These are phyloP conservation scores for Halophytophthora batemanensis DNA, from an alignment of 352 stramenopile genomes.

Conservation along the genomic window DNA sequence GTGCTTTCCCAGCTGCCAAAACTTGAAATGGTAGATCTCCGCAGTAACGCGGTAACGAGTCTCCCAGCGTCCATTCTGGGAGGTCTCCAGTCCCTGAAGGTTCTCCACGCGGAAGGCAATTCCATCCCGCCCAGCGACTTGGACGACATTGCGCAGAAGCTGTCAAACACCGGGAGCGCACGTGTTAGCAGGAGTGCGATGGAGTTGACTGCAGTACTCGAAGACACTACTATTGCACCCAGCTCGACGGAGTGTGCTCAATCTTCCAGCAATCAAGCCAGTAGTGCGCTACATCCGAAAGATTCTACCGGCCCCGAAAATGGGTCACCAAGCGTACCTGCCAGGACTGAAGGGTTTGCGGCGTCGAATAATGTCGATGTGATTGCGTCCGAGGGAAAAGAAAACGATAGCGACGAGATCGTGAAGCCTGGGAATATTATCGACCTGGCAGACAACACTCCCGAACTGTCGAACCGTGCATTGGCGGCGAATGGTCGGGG, in stretches of 20 bases:
- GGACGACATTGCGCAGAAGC: slow-evolving; percentile 12
- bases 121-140: slow-evolving; percentile 17
- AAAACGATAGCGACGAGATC: slow-evolving; percentile 4
- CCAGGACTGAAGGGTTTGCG: too few species aligned
- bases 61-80: slow-evolving; percentile 8
- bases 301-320: too few species aligned
- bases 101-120: slow-evolving; percentile 25
- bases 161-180: slow-evolving; percentile 4
- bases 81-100: slow-evolving; percentile 7
- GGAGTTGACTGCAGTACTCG: too few species aligned
- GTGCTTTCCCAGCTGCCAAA: slow-evolving; percentile 24
- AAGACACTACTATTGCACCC: too few species aligned
- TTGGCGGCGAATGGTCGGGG: slow-evolving; percentile 2
- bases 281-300: too few species aligned
- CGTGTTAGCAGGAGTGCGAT: neutral
- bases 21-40: slow-evolving; percentile 40
- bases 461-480: neutral
- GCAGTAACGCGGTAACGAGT: slow-evolving; percentile 31
- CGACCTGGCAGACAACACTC: neutral
- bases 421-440: slow-evolving; percentile 3
- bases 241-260: too few species aligned
- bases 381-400: neutral
- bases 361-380: neutral
- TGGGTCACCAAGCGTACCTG: too few species aligned
- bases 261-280: too few species aligned